These are phyloP conservation scores for Gliomastix tumulicola DNA, from an alignment of 2,329 filamentous ascomycete species.

Conservation along the genomic window DNA sequence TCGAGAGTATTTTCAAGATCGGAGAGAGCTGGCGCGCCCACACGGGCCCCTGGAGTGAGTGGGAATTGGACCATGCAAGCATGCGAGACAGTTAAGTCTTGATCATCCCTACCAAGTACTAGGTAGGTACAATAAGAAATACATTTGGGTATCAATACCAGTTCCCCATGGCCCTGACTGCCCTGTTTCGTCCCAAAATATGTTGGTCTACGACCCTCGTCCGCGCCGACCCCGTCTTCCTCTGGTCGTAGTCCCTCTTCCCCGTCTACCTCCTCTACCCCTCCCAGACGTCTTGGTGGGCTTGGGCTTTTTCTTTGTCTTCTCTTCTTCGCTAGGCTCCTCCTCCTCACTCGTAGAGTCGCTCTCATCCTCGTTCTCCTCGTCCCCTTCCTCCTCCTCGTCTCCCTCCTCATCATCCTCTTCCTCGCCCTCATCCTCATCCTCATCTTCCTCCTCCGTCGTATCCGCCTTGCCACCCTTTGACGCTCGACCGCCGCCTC, in stretches of 20 bases:
- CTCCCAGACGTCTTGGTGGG: slow-evolving; percentile 4
- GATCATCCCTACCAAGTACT: neutral
- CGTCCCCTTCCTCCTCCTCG: slow-evolving; percentile 26
- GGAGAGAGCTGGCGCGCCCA: slow-evolving; percentile 30
- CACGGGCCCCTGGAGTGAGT: slow-evolving; percentile 29
- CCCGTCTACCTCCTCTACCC: slow-evolving; percentile 14
- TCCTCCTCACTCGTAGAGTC: slow-evolving; percentile 6
- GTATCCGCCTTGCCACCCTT: slow-evolving; percentile 17
- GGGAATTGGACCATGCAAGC: slow-evolving; percentile 28
- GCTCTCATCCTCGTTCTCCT: slow-evolving; percentile 25
- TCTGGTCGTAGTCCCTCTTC: slow-evolving; percentile 4
- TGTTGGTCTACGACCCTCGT: too few species aligned
- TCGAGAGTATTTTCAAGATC: slow-evolving; percentile 27
- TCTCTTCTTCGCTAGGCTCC: slow-evolving; percentile 4
- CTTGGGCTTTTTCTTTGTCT: slow-evolving; percentile 16
- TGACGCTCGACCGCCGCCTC: slow-evolving; percentile 14
- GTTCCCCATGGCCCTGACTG: too few species aligned
- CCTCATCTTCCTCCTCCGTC: slow-evolving; percentile 19
- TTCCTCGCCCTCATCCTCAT: slow-evolving; percentile 24
- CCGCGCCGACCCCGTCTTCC: too few species aligned
- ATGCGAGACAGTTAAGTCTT: neutral
- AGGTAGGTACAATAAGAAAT: too few species aligned
- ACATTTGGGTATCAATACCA: too few species aligned
- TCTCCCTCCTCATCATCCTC: slow-evolving; percentile 17
- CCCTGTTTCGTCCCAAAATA: too few species aligned